phyloP scores from a whole-genome alignment of 805 yeast genomes.

The Geotrichum ghanense region DNA sequence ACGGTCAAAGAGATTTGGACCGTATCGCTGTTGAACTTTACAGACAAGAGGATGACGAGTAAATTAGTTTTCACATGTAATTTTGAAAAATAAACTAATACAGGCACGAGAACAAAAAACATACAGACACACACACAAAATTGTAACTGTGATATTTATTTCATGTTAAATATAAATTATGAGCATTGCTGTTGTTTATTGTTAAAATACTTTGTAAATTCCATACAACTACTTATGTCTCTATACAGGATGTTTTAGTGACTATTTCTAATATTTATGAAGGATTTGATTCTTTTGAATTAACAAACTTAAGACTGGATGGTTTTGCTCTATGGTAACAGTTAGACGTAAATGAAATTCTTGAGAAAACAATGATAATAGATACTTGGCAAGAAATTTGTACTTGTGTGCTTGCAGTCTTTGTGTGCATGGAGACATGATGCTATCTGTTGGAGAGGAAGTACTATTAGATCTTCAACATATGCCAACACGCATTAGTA shows the following conservation, averaged over 20 bases:
- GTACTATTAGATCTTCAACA: too few relatives aligned
- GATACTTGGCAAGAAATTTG: conserved; percentile 30
- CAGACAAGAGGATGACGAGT: conserved; percentile 61
- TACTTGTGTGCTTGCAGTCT: conserved; percentile 40
- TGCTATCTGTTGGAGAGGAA: conserved; percentile 47
- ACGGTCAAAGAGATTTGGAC: conserved; percentile 99
- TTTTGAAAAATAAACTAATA: conserved; percentile 1
- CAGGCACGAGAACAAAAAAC: not conserved
- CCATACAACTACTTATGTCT: too few relatives aligned
- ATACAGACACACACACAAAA: too few relatives aligned
- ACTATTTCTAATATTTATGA: too few relatives aligned
- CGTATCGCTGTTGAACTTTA: conserved; percentile 99
- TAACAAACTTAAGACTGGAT: not conserved
- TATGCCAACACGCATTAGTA: too few relatives aligned
- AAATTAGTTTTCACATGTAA: conserved; percentile 10
- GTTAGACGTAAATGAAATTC: not conserved
- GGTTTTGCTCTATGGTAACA: not conserved
- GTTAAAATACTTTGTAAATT: too few relatives aligned
- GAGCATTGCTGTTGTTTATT: too few relatives aligned
- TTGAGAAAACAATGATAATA: not conserved
- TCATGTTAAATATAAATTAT: too few relatives aligned
- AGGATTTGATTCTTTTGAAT: not conserved
- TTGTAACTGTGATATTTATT: too few relatives aligned
- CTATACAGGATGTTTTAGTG: too few relatives aligned
- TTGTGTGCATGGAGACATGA: conserved; percentile 48